A percentile compares a stretch with the other conserved stretches of the same genome.
These are phyloP conservation scores for Boletales sp. DNA, from an alignment of 768 basidiomycete species.

Conservation along the genomic window DNA sequence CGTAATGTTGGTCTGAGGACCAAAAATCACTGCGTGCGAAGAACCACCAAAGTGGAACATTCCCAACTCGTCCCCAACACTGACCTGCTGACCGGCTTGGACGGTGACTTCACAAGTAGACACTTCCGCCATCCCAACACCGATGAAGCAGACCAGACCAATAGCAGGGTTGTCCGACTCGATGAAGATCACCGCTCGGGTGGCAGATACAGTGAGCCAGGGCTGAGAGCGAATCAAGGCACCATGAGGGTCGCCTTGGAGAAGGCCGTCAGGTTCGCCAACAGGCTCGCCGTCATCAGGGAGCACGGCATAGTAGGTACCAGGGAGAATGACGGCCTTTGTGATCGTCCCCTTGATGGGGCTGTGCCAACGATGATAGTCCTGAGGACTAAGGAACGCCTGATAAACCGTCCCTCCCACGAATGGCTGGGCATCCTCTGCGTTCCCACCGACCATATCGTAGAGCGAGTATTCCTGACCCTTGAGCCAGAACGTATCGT, in stretches of 20 bases:
- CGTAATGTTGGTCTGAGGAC: background rate
- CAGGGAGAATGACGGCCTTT: slow-evolving; percentile 32
- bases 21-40: slow-evolving; percentile 41
- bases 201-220: slow-evolving; percentile 44
- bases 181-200: slow-evolving; percentile 54
- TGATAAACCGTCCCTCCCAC: slow-evolving; percentile 51
- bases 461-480: slow-evolving; percentile 53
- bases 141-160: slow-evolving; percentile 52
- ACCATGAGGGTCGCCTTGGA: slow-evolving; percentile 12
- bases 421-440: slow-evolving; percentile 36
- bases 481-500: slow-evolving; percentile 58
- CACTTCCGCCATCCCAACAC: slow-evolving; percentile 61
- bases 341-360: slow-evolving; percentile 45
- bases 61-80: slow-evolving; percentile 51
- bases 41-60: slow-evolving; percentile 66
- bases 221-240: slow-evolving; percentile 31
- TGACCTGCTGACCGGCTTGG: slow-evolving; percentile 40
- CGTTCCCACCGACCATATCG: slow-evolving; percentile 42
- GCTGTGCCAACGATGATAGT: slow-evolving; percentile 61
- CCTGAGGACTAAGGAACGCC: slow-evolving; percentile 48
- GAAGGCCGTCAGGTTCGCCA: background rate
- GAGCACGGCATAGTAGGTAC: slow-evolving; percentile 10
- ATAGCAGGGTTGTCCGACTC: slow-evolving; percentile 45
- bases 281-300: slow-evolving; percentile 5
- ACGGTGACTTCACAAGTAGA: slow-evolving; percentile 54